phyloP scores from a whole-genome alignment of 345 rosid genomes.

The Populus pruinosa region DNA sequence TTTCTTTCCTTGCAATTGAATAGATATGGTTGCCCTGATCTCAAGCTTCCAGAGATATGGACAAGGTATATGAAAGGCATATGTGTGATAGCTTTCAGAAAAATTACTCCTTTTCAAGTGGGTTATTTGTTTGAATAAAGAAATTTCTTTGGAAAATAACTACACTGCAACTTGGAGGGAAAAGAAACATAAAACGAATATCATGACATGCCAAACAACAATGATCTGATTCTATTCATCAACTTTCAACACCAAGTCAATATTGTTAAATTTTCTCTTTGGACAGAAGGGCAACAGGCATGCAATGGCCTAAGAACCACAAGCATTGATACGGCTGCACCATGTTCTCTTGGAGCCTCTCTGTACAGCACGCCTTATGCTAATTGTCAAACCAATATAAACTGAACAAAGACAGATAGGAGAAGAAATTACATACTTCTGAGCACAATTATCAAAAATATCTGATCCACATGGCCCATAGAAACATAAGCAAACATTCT shows the following conservation, averaged over 20 bases:
- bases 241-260: neutral
- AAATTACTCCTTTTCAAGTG: neutral
- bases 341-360: neutral
- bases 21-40: neutral
- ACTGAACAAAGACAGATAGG: neutral
- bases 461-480: neutral
- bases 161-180: neutral
- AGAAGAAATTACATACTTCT: neutral
- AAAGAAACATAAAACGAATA: neutral
- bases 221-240: neutral
- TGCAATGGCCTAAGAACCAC: neutral
- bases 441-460: neutral
- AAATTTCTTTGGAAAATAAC: neutral
- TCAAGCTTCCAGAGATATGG: neutral
- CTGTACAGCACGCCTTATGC: neutral
- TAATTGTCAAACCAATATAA: neutral
- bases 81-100: neutral
- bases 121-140: neutral
- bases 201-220: neutral
- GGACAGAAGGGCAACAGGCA: neutral
- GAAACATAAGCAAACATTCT: neutral
- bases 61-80: neutral
- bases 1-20: neutral
- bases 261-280: neutral
- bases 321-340: neutral